These are phyloP conservation scores for Citeromyces matritensis DNA, from an alignment of 805 yeast species.

Conservation along the genomic window DNA sequence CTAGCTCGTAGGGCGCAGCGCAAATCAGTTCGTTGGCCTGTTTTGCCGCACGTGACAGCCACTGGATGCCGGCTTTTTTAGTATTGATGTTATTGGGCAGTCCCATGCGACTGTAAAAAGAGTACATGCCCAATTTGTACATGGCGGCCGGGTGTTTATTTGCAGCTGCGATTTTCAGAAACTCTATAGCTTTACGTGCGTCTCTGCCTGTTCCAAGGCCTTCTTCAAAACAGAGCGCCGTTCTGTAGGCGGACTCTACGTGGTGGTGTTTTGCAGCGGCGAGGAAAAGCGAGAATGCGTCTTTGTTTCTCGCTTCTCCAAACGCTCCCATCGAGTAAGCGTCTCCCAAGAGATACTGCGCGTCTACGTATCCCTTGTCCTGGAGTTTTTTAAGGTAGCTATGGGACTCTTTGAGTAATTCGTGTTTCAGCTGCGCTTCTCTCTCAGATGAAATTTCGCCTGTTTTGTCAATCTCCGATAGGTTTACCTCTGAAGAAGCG, in stretches of 20 bases:
- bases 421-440: constrained; percentile 24
- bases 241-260: constrained; percentile 80
- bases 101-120: constrained; percentile 79
- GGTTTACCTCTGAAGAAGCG: too few relatives aligned
- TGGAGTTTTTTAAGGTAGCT: constrained; percentile 54
- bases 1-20: constrained; percentile 92
- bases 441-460: constrained; percentile 5
- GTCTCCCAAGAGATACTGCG: constrained; percentile 88
- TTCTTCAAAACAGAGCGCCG: constrained; percentile 84
- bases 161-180: constrained; percentile 73
- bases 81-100: constrained; percentile 49
- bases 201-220: constrained; percentile 90
- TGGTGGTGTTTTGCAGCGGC: constrained; percentile 92
- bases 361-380: constrained; percentile 74
- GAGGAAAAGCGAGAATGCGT: constrained; percentile 65
- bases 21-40: constrained; percentile 73
- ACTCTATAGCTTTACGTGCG: constrained; percentile 73
- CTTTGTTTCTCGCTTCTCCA: constrained; percentile 65
- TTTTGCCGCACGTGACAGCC: constrained; percentile 81
- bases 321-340: constrained; percentile 75
- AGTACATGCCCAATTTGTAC: constrained; percentile 81
- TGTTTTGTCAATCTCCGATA: background rate
- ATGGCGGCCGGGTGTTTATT: constrained; percentile 95
- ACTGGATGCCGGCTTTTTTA: constrained; percentile 78
- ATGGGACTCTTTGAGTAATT: constrained; percentile 65